These are phyloP conservation scores for Phytophthora macrochlamydospora DNA, from an alignment of 352 stramenopile genomes.

Conservation along the genomic window DNA sequence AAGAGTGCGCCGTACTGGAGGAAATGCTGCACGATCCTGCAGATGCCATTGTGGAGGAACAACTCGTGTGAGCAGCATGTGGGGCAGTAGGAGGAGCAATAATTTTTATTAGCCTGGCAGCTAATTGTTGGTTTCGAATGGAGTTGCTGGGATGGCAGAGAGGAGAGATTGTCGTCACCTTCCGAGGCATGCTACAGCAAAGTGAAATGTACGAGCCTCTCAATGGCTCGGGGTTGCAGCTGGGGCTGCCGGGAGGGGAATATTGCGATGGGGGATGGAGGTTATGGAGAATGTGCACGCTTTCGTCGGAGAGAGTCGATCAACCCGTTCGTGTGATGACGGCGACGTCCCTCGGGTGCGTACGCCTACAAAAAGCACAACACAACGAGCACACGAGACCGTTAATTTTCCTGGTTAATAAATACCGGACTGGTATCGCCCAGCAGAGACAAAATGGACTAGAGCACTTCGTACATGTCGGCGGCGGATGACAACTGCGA, in stretches of 20 bases:
- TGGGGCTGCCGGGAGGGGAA: background rate
- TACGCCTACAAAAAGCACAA: conserved; percentile 30
- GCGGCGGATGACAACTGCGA: conserved; percentile 50
- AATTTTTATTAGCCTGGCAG: too few relatives aligned
- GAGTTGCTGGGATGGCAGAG: too few relatives aligned
- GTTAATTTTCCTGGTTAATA: conserved; percentile 27
- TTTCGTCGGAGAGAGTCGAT: conserved; percentile 10
- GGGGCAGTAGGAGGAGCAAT: too few relatives aligned
- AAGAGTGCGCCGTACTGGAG: conserved; percentile 35
- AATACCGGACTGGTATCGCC: conserved; percentile 14
- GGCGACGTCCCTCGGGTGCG: conserved; percentile 32
- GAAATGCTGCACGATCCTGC: conserved; percentile 17
- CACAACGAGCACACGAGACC: conserved; percentile 14
- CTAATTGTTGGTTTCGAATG: too few relatives aligned
- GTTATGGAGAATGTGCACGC: conserved; percentile 16
- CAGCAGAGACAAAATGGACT: conserved; percentile 25
- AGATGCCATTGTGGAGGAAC: background rate
- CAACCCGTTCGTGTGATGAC: conserved; percentile 19
- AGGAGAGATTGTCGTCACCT: background rate
- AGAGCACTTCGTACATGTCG: conserved; percentile 73
- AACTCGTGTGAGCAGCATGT: background rate
- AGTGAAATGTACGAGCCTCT: too few relatives aligned
- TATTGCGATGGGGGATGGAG: conserved; percentile 13
- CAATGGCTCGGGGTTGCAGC: too few relatives aligned
- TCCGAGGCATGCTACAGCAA: too few relatives aligned